phyloP scores from a whole-genome alignment of 208 protist genomes.

The Trichomonas gallinae region DNA sequence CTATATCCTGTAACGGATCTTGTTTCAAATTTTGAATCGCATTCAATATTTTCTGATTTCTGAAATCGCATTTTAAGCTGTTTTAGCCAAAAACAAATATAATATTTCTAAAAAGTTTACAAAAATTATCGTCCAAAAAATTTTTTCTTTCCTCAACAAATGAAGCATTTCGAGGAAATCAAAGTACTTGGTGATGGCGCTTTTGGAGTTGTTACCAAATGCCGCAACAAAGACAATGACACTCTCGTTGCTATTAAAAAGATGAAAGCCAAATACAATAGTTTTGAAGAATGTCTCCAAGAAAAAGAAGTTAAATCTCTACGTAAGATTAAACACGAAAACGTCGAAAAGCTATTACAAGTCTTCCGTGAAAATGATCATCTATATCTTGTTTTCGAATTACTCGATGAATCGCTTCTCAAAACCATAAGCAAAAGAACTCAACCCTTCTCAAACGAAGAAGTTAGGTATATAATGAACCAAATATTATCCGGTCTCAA shows the following conservation, averaged over 20 bases:
- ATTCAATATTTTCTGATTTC: no score
- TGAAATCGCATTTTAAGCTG: no score
- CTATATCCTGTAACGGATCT: no score
- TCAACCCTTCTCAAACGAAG: background rate
- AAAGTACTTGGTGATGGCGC: conserved; percentile 80
- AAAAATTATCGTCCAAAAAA: no score
- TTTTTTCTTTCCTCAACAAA: no score
- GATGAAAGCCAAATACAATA: conserved; percentile 90
- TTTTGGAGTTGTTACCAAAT: conserved; percentile 77
- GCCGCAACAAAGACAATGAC: conserved; percentile 61
- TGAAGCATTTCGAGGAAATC: conserved; percentile 63
- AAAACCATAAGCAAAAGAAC: background rate
- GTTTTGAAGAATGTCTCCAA: conserved; percentile 82
- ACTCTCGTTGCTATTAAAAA: conserved; percentile 90
- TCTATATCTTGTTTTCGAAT: conserved; percentile 13
- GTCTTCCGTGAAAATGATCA: background rate
- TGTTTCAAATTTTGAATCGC: no score
- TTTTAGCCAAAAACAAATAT: no score
- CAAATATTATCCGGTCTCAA: background rate
- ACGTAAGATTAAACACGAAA: background rate
- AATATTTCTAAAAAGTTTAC: no score
- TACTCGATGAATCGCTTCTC: background rate
- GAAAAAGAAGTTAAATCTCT: conserved; percentile 63
- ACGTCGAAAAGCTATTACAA: background rate
- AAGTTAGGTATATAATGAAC: background rate